Conservation (phyloP, 2,329 filamentous ascomycete species). For the Anisogramma anomala region DNA sequence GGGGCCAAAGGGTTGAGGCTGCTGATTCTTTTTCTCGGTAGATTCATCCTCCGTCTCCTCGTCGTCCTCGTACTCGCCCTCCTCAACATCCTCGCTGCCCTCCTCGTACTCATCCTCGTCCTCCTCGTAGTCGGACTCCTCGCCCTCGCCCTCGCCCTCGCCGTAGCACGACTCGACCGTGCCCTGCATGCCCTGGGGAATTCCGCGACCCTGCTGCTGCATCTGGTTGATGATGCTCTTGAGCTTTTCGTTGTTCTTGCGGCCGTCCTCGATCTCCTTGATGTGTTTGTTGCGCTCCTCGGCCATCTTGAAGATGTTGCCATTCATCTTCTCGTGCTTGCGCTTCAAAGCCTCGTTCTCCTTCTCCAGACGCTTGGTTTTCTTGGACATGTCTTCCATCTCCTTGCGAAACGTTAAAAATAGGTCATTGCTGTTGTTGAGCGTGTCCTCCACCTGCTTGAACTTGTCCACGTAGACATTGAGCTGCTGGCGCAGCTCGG, state of each 20-base stretch:
- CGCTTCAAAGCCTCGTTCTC: constrained; percentile 85
- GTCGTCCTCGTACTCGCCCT: constrained; percentile 31
- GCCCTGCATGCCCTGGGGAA: constrained; percentile 50
- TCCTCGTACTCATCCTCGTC: constrained; percentile 55
- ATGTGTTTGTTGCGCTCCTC: constrained; percentile 74
- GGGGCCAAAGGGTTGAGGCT: constrained; percentile 32
- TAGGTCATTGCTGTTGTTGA: constrained; percentile 96
- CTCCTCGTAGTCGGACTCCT: constrained; percentile 53
- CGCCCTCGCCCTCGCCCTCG: constrained; percentile 50
- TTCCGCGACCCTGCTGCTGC: constrained; percentile 83
- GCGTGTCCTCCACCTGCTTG: constrained; percentile 98
- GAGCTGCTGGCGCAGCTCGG: constrained; percentile 83
- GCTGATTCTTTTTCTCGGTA: constrained; percentile 22
- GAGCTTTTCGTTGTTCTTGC: constrained; percentile 79
- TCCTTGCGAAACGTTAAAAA: constrained; percentile 96
- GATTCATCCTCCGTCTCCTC: constrained; percentile 25
- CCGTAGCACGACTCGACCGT: constrained; percentile 50
- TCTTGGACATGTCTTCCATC: constrained; percentile 99
- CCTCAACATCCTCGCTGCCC: constrained; percentile 54
- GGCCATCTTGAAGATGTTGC: constrained; percentile 94
- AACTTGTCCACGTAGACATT: constrained; percentile 99
- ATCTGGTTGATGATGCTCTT: constrained; percentile 92
- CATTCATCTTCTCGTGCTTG: constrained; percentile 86
- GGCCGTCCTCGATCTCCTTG: constrained; percentile 65
- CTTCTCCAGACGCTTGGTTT: constrained; percentile 92